These are phyloP conservation scores for Cicer yamashitae DNA, from an alignment of 306 rosid genomes.

Conservation along the genomic window DNA sequence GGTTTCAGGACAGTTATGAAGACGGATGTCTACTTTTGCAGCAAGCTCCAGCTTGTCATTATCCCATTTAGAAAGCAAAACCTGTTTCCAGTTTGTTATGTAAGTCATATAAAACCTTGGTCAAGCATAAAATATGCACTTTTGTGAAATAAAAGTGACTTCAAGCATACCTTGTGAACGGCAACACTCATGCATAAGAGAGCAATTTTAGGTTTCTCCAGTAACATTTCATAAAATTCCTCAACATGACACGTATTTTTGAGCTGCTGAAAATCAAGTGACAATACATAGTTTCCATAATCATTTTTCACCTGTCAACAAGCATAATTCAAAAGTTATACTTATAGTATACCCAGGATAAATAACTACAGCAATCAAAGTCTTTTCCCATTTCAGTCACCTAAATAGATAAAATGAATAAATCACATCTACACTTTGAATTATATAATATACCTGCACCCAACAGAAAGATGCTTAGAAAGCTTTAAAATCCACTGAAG, in stretches of 20 bases:
- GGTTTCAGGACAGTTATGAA: slow-evolving; percentile 81
- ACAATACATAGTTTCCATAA: slow-evolving; percentile 55
- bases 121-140: slow-evolving; percentile 29
- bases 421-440: background rate
- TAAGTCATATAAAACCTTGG: slow-evolving; percentile 27
- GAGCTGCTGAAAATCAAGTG: slow-evolving; percentile 74
- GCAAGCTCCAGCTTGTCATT: slow-evolving; percentile 51
- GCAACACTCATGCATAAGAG: slow-evolving; percentile 79
- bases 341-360: background rate
- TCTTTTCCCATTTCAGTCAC: background rate
- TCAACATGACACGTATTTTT: slow-evolving; percentile 50
- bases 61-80: slow-evolving; percentile 57
- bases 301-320: slow-evolving; percentile 57
- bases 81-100: slow-evolving; percentile 55
- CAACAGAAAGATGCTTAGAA: slow-evolving; percentile 12
- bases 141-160: slow-evolving; percentile 5
- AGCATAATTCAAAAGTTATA: slow-evolving; percentile 28
- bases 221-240: slow-evolving; percentile 63
- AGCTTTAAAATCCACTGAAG: background rate
- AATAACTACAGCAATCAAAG: background rate
- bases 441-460: slow-evolving; percentile 1
- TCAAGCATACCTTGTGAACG: slow-evolving; percentile 67
- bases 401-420: background rate
- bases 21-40: slow-evolving; percentile 68
- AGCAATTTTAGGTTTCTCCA: slow-evolving; percentile 73